phyloP scores from a whole-genome alignment of 208 protist genomes.

The Acanthamoeba triangularis region DNA sequence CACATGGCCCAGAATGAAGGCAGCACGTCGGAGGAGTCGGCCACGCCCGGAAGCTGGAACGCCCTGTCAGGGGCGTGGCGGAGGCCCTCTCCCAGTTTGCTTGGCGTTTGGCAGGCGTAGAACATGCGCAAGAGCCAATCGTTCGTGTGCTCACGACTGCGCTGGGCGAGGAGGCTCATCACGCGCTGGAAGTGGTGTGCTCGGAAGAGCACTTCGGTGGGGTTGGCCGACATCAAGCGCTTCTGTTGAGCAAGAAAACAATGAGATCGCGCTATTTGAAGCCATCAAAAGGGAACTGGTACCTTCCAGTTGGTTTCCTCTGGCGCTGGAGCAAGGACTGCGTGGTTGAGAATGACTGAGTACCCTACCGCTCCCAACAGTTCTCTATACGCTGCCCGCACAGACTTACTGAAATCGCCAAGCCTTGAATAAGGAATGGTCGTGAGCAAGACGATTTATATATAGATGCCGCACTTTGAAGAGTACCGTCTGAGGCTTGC shows the following conservation, averaged over 20 bases:
- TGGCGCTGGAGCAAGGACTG: neutral
- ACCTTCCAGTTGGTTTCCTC: slow-evolving; percentile 67
- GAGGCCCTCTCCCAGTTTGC: slow-evolving; percentile 3
- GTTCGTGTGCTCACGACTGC: neutral
- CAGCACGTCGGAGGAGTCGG: slow-evolving; percentile 71
- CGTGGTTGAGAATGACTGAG: slow-evolving; percentile 71
- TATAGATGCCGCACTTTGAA: neutral
- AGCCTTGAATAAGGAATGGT: slow-evolving; percentile 44
- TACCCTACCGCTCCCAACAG: slow-evolving; percentile 51
- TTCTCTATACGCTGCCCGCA: slow-evolving; percentile 63
- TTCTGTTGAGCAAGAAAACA: slow-evolving; percentile 51
- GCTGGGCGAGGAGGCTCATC: slow-evolving; percentile 60
- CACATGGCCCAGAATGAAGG: slow-evolving; percentile 81
- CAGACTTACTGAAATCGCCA: slow-evolving; percentile 65
- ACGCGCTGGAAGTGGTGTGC: slow-evolving; percentile 65
- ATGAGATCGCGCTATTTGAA: neutral
- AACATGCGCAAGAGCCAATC: slow-evolving; percentile 69
- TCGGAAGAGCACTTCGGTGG: slow-evolving; percentile 4
- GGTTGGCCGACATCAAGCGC: neutral
- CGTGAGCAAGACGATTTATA: neutral
- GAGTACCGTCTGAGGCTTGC: neutral
- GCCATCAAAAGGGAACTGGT: neutral
- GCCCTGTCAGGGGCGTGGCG: neutral
- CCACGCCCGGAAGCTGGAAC: neutral
- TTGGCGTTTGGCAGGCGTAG: slow-evolving; percentile 74